Conservation (phyloP, 164 flowering plant species). For the Houttuynia cordata region DNA sequence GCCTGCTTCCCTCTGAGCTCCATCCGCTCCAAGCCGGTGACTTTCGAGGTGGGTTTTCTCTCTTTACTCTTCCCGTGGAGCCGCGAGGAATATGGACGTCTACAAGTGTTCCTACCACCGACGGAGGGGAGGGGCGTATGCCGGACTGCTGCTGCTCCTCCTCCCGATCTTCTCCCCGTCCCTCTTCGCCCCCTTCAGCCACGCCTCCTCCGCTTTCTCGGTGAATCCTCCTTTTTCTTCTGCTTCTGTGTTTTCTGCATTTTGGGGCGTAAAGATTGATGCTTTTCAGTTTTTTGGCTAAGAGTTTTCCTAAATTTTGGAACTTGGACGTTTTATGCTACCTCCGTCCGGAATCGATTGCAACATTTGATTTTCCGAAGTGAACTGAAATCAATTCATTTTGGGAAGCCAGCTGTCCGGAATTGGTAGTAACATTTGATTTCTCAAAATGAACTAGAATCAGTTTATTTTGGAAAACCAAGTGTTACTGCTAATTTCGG, state of each 20-base stretch:
- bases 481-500: no score
- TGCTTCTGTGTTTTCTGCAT: neutral
- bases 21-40: neutral
- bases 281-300: no score
- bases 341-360: no score
- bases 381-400: no score
- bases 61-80: neutral
- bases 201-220: conserved; percentile 48
- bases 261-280: neutral
- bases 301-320: no score
- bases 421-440: no score
- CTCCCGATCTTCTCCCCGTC: conserved; percentile 36
- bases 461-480: no score
- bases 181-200: conserved; percentile 40
- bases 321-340: no score
- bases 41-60: neutral
- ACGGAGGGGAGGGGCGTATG: conserved; percentile 22
- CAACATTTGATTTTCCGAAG: no score
- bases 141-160: conserved; percentile 32
- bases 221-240: conserved; percentile 13
- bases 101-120: neutral
- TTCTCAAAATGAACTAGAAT: no score
- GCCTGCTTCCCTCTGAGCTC: neutral
- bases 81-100: conserved; percentile 2
- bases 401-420: no score